Percentiles rank a stretch among this genome's conserved stretches.
Evolutionary conservation across 345 rosid genomes (phyloP).

Genomic region (Aquilaria yunnanensis): DNA sequence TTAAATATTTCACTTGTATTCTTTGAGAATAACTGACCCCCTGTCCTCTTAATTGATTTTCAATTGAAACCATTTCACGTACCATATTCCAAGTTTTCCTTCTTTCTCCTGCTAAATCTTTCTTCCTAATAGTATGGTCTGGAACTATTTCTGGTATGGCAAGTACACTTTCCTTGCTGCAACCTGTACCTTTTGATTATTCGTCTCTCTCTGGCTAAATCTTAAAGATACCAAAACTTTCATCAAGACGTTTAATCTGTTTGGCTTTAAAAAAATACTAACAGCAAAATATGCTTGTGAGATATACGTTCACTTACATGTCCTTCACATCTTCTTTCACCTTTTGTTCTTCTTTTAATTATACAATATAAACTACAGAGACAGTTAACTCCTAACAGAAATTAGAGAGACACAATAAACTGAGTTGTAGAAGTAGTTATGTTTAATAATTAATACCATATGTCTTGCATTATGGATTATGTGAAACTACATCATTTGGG

Average conservation of each 20-base stretch:
- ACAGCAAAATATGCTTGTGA: background rate
- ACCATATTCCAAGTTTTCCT: conserved; percentile 3
- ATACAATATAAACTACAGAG: conserved; percentile 7
- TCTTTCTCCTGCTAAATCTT: background rate
- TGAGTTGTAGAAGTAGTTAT: too few relatives aligned
- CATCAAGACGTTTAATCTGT: background rate
- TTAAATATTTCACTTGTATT: conserved; percentile 13
- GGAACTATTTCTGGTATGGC: background rate
- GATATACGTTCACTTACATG: conserved; percentile 2
- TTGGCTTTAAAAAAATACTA: background rate
- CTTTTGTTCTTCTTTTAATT: background rate
- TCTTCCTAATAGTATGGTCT: background rate
- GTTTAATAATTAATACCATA: too few relatives aligned
- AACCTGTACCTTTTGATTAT: background rate
- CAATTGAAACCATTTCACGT: conserved; percentile 17
- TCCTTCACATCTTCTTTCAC: background rate
- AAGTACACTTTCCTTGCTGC: background rate
- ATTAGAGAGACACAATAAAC: background rate
- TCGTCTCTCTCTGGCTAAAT: background rate
- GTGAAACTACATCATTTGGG: background rate
- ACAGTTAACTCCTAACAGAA: background rate
- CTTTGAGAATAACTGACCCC: conserved; percentile 14
- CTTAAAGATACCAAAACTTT: background rate
- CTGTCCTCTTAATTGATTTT: conserved; percentile 19
- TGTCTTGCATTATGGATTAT: background rate